These are phyloP conservation scores for Fusarium lyarnte DNA, from an alignment of 2,329 filamentous ascomycete genomes.

Conservation along the genomic window DNA sequence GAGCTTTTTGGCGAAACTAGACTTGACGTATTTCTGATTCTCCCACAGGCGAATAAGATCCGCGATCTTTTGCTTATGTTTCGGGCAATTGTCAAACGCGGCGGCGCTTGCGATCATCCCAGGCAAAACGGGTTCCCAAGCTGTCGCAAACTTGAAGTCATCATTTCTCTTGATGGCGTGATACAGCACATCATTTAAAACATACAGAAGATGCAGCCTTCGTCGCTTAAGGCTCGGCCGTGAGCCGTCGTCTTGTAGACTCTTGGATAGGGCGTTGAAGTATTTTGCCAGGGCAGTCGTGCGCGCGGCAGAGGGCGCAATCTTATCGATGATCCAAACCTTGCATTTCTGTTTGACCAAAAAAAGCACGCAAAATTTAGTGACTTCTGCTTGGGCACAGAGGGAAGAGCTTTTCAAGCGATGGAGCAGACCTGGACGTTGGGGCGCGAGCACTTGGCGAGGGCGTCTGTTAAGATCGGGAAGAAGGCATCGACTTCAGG, in stretches of 20 bases:
- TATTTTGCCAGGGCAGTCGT: slow-evolving; percentile 78
- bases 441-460: slow-evolving; percentile 77
- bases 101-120: slow-evolving; percentile 69
- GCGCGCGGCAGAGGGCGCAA: slow-evolving; percentile 73
- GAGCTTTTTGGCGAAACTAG: slow-evolving; percentile 65
- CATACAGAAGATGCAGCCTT: slow-evolving; percentile 78
- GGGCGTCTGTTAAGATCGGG: slow-evolving; percentile 68
- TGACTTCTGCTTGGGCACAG: slow-evolving; percentile 39
- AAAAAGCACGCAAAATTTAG: slow-evolving; percentile 42
- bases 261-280: slow-evolving; percentile 72
- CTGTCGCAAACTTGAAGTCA: slow-evolving; percentile 62
- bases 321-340: slow-evolving; percentile 80
- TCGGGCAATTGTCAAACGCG: slow-evolving; percentile 68
- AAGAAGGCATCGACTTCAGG: slow-evolving; percentile 77
- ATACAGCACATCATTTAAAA: slow-evolving; percentile 81
- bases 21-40: slow-evolving; percentile 69
- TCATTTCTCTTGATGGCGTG: slow-evolving; percentile 67
- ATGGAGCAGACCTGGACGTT: slow-evolving; percentile 87
- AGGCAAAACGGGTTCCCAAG: slow-evolving; percentile 67
- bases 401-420: slow-evolving; percentile 42
- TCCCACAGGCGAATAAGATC: slow-evolving; percentile 76
- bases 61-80: slow-evolving; percentile 71
- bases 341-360: slow-evolving; percentile 78
- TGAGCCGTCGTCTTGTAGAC: slow-evolving; percentile 44
- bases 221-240: slow-evolving; percentile 71